Base-by-base conservation (phyloP, 768 basidiomycete species). In the Tricholoma hemisulphureum region DNA sequence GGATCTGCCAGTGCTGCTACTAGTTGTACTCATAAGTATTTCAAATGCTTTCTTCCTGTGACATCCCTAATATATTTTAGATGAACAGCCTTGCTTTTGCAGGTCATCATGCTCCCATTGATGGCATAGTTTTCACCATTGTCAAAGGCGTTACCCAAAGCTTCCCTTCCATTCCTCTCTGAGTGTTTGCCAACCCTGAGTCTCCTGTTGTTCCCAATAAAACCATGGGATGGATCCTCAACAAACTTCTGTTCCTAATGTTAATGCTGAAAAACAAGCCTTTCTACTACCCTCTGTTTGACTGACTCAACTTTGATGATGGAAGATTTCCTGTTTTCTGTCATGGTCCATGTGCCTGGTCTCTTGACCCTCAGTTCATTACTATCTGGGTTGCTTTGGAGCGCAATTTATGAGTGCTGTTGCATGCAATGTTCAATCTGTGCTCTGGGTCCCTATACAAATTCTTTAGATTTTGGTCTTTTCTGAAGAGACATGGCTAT, bases 381-480 rank as follows among this genome's bases (percentile, higher is more conserved):
- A 35, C 34, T 16, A 16, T 4, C 7, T 35, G 34, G 34, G 34
- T 35, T 9, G 7, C 34, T 13, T 35, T 35, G 34, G 34, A 35
- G 34, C 7, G 11, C 5, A 35, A 35, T 35, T 14, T 35, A 11
- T 35, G 14, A 9, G 34, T 14, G n/a, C n/a, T n/a, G n/a, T n/a
- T n/a, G n/a, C n/a, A n/a, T n/a, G n/a, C n/a, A n/a, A 35, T 35
- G 34, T 35, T 35, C 4, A 13, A 35, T 11, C 3, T 35, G 3
- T 35, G 34, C 34, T 11, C 8, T 9, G 34, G 34, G 3, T 9
- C 34, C 7, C 34, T 35, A 16, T 14, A 5, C 14, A 35, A 35
- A 51, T 24, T 29, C 8, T 60, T 60, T 43, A 49, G n/a, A 60
- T 52, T 56, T 20, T 60, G 35, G 46, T 2, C 55, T 2, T 55